phyloP scores from a whole-genome alignment of 78 protist genomes.

The Guillardia theta region DNA sequence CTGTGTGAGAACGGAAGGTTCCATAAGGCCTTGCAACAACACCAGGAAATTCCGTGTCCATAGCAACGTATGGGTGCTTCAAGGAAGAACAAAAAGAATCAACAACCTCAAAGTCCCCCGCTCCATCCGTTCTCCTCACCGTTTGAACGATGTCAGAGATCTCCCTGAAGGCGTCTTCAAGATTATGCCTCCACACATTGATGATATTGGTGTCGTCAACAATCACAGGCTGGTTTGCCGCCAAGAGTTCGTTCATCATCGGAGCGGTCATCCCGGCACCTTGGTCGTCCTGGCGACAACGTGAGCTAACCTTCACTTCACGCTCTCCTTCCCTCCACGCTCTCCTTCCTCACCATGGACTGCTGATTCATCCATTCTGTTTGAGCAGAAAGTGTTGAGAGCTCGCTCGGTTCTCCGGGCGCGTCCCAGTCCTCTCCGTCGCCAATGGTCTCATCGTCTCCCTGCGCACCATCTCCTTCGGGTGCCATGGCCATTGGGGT shows the following conservation, averaged over 20 bases:
- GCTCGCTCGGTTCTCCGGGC: constrained; percentile 6
- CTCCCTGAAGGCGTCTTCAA: neutral
- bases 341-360: neutral
- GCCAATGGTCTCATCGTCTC: neutral
- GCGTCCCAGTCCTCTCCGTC: constrained; percentile 1
- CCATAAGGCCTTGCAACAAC: neutral
- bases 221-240: neutral
- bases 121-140: too few species aligned
- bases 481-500: neutral
- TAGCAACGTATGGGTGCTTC: constrained; percentile 87
- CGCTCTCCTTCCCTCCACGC: neutral
- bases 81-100: too few species aligned
- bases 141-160: constrained; percentile 11
- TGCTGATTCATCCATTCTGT: constrained; percentile 3
- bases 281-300: neutral
- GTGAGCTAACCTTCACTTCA: neutral
- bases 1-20: constrained; percentile 5
- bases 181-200: neutral
- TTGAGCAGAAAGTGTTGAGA: neutral
- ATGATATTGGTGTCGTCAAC: constrained; percentile 3
- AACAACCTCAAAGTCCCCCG: too few species aligned
- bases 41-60: constrained; percentile 99
- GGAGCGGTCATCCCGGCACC: neutral
- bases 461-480: neutral
- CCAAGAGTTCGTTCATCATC: constrained; percentile 7